Conservation (phyloP, 2,329 filamentous ascomycete genomes). For the Nemania diffusa region DNA sequence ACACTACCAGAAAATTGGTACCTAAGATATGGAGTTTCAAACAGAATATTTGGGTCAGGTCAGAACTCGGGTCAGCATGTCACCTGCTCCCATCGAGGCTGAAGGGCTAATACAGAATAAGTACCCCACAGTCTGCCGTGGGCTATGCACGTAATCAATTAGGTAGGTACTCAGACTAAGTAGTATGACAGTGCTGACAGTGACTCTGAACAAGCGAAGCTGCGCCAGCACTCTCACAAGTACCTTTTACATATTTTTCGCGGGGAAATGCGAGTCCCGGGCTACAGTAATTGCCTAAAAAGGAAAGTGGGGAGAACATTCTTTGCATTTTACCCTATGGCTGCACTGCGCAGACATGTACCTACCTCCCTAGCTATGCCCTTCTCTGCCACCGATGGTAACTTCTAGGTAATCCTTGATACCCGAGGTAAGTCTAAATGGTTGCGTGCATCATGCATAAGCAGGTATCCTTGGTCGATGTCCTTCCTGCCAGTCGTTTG, state of each 20-base stretch:
- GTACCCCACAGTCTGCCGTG: conserved; percentile 19
- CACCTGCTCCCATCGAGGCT: conserved; percentile 18
- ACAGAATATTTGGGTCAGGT: too few relatives aligned
- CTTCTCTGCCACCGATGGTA: conserved; percentile 13
- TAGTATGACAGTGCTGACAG: not conserved
- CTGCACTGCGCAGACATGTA: not conserved
- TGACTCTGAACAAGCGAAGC: conserved; percentile 2
- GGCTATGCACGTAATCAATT: too few relatives aligned
- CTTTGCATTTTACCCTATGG: conserved; percentile 11
- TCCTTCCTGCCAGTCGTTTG: not conserved
- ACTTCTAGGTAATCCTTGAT: not conserved
- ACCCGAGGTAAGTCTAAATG: not conserved
- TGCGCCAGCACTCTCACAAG: conserved; percentile 28
- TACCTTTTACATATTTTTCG: too few relatives aligned
- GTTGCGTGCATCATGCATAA: conserved; percentile 20
- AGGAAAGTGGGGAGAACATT: conserved; percentile 28
- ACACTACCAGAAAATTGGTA: not conserved
- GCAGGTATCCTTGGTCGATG: not conserved
- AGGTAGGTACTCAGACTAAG: not conserved
- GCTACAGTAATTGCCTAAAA: conserved; percentile 16
- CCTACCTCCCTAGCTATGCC: not conserved
- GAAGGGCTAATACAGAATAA: conserved; percentile 16
- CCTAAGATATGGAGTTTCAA: not conserved
- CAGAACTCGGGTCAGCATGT: conserved; percentile 13
- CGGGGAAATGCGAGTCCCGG: conserved; percentile 11